Evolutionary conservation across 2,329 filamentous ascomycete genomes (phyloP).

Genomic region (Fusarium robinianum): DNA sequence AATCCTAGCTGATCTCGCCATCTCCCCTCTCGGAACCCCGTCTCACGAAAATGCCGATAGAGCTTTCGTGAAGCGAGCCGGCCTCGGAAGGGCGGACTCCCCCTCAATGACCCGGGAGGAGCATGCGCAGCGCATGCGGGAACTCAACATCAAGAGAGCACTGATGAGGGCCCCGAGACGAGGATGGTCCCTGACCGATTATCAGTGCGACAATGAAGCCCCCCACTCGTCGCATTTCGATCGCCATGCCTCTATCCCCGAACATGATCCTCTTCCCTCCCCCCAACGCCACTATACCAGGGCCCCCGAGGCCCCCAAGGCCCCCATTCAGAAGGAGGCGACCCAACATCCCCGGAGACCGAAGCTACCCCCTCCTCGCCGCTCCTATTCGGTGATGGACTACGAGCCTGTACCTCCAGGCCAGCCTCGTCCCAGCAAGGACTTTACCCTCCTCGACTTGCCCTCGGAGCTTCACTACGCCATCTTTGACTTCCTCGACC

Average conservation of each 20-base stretch:
- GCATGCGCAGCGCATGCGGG: constrained; percentile 45
- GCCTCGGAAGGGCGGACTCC: constrained; percentile 31
- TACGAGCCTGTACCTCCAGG: constrained; percentile 54
- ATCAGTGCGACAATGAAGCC: constrained; percentile 41
- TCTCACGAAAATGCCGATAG: constrained; percentile 33
- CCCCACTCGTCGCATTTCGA: constrained; percentile 32
- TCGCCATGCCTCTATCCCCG: constrained; percentile 42
- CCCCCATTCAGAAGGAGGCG: constrained; percentile 25
- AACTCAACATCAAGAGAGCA: constrained; percentile 44
- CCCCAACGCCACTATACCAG: constrained; percentile 14
- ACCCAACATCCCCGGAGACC: constrained; percentile 37
- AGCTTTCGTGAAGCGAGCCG: constrained; percentile 27
- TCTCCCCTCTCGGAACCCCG: constrained; percentile 34
- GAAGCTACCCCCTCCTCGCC: constrained; percentile 53
- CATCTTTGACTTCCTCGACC: constrained; percentile 66
- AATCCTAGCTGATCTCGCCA: constrained; percentile 37
- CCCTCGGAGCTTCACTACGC: constrained; percentile 64
- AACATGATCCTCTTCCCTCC: constrained; percentile 35
- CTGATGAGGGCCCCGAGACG: constrained; percentile 48
- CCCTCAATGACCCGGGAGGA: constrained; percentile 48
- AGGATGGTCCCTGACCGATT: constrained; percentile 54
- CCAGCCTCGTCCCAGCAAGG: constrained; percentile 52
- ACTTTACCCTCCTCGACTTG: constrained; percentile 55
- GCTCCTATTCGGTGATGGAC: constrained; percentile 65
- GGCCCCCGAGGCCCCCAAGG: constrained; percentile 19